Conservation (phyloP, 805 yeast species). For the Komagataella kurtzmanii region DNA sequence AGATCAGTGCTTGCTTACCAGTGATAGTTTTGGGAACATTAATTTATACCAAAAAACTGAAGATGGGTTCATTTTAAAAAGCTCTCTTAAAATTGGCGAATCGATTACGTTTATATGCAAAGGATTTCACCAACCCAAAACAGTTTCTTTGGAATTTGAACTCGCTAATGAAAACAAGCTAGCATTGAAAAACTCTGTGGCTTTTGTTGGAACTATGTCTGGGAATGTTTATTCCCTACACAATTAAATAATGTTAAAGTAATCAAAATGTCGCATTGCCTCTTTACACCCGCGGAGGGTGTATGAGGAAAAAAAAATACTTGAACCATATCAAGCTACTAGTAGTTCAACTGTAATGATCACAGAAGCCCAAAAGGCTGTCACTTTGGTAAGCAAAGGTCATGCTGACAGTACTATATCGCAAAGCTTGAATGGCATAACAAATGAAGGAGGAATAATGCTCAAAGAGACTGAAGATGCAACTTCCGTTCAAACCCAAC, state of each 20-base stretch:
- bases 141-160: not conserved
- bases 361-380: not conserved
- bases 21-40: not conserved
- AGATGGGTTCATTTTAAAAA: not conserved
- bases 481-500: not conserved
- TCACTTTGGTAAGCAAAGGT: not conserved
- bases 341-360: not conserved
- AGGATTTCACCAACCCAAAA: not conserved
- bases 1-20: not conserved
- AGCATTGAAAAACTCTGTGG: not conserved
- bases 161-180: not conserved
- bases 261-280: not conserved
- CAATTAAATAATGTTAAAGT: too few relatives aligned
- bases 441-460: not conserved
- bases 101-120: not conserved
- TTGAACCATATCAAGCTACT: not conserved
- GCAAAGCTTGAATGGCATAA: not conserved
- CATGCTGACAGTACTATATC: not conserved
- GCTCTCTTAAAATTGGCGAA: not conserved
- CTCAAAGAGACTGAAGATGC: not conserved
- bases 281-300: not conserved
- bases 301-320: too few relatives aligned
- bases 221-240: not conserved
- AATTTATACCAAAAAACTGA: not conserved
- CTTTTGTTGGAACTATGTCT: not conserved